Percentiles rank a stretch among this genome's conserved stretches.
Conservation (phyloP, 2,329 filamentous ascomycete species). For the Ceratocystis albifundus region DNA sequence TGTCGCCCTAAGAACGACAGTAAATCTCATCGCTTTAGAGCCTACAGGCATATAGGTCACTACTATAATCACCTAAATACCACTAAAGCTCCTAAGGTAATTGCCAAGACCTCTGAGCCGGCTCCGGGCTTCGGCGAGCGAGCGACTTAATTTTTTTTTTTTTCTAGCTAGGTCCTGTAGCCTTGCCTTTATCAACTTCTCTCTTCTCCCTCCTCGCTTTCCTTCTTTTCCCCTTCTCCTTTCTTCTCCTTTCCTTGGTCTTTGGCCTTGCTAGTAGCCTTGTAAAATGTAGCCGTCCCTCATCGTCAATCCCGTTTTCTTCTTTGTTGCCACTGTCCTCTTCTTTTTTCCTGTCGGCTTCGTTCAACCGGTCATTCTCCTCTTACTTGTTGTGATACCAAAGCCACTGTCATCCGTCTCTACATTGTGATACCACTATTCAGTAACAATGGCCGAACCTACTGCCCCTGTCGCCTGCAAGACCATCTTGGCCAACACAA, state of each 20-base stretch:
- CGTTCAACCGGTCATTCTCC: neutral
- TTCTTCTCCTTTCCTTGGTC: neutral
- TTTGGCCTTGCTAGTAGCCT: neutral
- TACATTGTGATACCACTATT: neutral
- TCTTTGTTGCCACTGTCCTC: neutral
- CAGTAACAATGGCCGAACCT: slow-evolving; percentile 17
- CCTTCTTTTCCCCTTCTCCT: neutral
- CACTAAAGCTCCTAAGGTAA: neutral
- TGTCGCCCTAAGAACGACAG: no score
- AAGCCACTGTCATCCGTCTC: neutral
- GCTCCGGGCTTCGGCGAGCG: slow-evolving; percentile 23
- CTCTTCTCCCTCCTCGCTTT: neutral
- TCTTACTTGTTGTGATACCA: neutral
- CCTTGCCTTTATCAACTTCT: slow-evolving; percentile 14
- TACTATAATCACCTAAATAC: no score
- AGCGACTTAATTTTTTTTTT: slow-evolving; percentile 15
- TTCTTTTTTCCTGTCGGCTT: neutral
- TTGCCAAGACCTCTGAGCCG: neutral
- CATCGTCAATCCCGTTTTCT: neutral
- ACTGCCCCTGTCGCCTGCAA: slow-evolving; percentile 53
- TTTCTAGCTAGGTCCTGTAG: neutral
- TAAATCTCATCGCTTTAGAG: no score
- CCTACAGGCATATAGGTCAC: no score
- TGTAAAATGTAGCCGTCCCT: slow-evolving; percentile 8
- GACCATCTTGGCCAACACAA: slow-evolving; percentile 77